phyloP scores from a whole-genome alignment of 306 rosid species.

The Trifolium subterraneum region DNA sequence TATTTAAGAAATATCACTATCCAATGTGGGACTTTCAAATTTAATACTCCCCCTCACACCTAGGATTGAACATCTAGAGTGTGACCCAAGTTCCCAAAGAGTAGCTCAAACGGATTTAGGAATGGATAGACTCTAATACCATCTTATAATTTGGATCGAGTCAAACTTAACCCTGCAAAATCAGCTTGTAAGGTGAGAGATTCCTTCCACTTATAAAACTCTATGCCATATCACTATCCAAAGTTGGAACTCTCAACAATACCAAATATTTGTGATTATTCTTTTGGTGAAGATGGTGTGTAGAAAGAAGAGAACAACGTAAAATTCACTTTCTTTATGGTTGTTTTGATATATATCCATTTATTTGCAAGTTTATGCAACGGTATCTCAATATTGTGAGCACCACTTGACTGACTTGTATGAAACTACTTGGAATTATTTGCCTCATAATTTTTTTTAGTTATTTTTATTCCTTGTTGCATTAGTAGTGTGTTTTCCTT shows the following conservation, averaged over 20 bases:
- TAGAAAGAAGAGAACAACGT: constrained; percentile 25
- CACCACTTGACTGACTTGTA: not conserved
- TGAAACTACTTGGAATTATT: constrained; percentile 20
- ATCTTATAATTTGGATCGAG: not conserved
- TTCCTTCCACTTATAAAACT: constrained; percentile 1
- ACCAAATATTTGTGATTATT: not conserved
- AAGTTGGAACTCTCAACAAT: constrained; percentile 3
- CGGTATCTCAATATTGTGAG: constrained; percentile 1
- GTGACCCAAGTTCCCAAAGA: not conserved
- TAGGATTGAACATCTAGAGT: not conserved
- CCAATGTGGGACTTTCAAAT: not conserved
- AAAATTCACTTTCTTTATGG: constrained; percentile 8
- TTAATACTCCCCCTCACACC: not conserved
- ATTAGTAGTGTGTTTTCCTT: constrained; percentile 17
- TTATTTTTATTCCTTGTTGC: not conserved
- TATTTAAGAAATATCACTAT: not conserved
- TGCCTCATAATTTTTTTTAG: not conserved
- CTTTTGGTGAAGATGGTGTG: constrained; percentile 4
- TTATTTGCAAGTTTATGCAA: constrained; percentile 6
- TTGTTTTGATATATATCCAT: constrained; percentile 11
- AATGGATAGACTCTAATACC: not conserved
- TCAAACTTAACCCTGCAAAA: not conserved
- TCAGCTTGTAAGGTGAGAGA: not conserved
- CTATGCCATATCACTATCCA: not conserved
- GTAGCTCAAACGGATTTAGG: not conserved